Conservation (phyloP, 2,329 filamentous ascomycete genomes). For the Falciphora oryzae region DNA sequence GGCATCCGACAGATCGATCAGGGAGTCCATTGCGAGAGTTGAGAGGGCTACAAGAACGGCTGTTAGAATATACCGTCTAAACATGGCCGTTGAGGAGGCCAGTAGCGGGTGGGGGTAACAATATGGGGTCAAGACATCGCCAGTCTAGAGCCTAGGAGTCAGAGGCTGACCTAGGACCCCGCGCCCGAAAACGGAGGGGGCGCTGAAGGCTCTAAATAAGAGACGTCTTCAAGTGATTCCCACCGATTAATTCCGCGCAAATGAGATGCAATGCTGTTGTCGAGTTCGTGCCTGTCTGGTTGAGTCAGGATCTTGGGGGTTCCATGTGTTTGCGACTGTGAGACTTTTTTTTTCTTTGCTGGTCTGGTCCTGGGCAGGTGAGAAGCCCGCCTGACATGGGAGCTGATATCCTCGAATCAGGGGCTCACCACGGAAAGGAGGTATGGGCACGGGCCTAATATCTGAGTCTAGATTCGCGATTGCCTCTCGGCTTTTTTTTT, state of each 20-base stretch:
- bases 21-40: constrained; percentile 70
- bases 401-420: not conserved
- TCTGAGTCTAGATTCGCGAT: not conserved
- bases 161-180: not conserved
- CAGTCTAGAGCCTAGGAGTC: not conserved
- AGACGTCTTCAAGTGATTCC: not conserved
- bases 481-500: not conserved
- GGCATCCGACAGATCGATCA: constrained; percentile 82
- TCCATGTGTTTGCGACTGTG: not conserved
- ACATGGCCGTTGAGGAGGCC: not conserved
- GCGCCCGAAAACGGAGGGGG: not conserved
- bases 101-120: not conserved
- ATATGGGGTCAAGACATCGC: not conserved
- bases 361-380: too few relatives aligned
- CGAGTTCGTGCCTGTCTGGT: not conserved
- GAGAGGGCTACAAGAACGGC: not conserved
- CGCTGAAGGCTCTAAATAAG: not conserved
- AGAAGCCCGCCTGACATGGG: not conserved
- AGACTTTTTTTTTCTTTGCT: not conserved
- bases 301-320: not conserved
- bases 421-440: not conserved
- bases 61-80: not conserved
- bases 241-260: not conserved
- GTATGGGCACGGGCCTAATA: not conserved
- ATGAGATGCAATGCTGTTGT: not conserved